A percentile compares a stretch with the other conserved stretches of the same genome.
phyloP scores from a whole-genome alignment of 257 asterid species.

The Jaltomata sinuosa region DNA sequence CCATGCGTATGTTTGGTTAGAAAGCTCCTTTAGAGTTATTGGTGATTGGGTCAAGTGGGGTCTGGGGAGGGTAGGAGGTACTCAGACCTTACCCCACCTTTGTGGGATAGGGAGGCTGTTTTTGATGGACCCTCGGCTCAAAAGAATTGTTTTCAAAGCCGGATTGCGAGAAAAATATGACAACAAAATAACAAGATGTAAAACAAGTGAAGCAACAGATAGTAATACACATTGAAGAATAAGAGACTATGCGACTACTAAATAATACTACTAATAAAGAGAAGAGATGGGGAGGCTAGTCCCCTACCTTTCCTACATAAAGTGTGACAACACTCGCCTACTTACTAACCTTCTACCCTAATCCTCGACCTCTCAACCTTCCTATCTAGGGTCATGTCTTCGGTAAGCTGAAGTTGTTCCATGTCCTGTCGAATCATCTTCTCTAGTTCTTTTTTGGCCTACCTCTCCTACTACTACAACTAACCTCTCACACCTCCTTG shows the following conservation, averaged over 20 bases:
- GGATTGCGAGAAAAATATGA: background rate
- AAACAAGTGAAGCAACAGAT: background rate
- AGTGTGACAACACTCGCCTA: background rate
- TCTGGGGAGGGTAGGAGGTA: background rate
- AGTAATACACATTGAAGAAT: background rate
- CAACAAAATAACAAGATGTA: background rate
- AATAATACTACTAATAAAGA: background rate
- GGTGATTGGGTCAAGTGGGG: background rate
- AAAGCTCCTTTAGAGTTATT: background rate
- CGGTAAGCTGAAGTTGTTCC: background rate
- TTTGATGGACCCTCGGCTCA: background rate
- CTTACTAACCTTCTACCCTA: background rate
- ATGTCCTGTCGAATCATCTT: background rate
- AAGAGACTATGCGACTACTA: background rate
- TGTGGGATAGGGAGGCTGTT: background rate
- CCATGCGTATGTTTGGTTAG: background rate
- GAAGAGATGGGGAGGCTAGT: background rate
- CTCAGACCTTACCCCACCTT: background rate
- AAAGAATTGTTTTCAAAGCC: background rate
- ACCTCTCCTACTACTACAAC: background rate
- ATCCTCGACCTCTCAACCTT: background rate
- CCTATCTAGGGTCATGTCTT: background rate
- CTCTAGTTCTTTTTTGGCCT: background rate
- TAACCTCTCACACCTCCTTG: background rate
- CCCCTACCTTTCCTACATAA: background rate